These are phyloP conservation scores for Penicillium salamii DNA, from an alignment of 495 filamentous ascomycete genomes.

Conservation along the genomic window DNA sequence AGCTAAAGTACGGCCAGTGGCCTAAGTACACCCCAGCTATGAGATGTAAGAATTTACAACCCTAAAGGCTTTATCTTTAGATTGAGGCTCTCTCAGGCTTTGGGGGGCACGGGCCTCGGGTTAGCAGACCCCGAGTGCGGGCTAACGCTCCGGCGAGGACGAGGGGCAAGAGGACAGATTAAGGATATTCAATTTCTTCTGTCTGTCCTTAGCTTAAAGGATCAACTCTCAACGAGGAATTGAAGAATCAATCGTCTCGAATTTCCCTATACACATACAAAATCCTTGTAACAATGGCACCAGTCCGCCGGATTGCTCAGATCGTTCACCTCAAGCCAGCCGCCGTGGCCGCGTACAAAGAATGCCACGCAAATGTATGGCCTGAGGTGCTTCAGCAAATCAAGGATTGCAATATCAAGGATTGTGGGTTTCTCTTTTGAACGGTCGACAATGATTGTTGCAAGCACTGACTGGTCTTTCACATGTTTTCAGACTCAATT, in stretches of 20 bases:
- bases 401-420: constrained; percentile 66
- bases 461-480: not conserved
- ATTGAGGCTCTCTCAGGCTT: not conserved
- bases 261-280: not conserved
- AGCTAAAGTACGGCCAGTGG: too few relatives aligned
- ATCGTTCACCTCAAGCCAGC: constrained; percentile 69
- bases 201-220: too few relatives aligned
- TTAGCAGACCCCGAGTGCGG: constrained; percentile 30
- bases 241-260: too few relatives aligned
- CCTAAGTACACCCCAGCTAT: too few relatives aligned
- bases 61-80: too few relatives aligned
- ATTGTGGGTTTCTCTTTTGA: constrained; percentile 46
- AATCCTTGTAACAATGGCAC: constrained; percentile 17
- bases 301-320: constrained; percentile 58
- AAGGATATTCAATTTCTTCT: not conserved
- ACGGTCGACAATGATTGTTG: not conserved
- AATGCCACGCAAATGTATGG: constrained; percentile 70
- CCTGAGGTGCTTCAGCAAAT: constrained; percentile 72
- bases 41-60: too few relatives aligned
- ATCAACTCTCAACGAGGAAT: too few relatives aligned
- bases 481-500: constrained; percentile 57
- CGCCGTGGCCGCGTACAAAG: constrained; percentile 62
- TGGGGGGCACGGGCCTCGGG: constrained; percentile 16
- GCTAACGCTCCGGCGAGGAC: constrained; percentile 17
- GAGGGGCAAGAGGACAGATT: constrained; percentile 13